phyloP scores from a whole-genome alignment of 116 monocot species.

The Iris pallida region DNA sequence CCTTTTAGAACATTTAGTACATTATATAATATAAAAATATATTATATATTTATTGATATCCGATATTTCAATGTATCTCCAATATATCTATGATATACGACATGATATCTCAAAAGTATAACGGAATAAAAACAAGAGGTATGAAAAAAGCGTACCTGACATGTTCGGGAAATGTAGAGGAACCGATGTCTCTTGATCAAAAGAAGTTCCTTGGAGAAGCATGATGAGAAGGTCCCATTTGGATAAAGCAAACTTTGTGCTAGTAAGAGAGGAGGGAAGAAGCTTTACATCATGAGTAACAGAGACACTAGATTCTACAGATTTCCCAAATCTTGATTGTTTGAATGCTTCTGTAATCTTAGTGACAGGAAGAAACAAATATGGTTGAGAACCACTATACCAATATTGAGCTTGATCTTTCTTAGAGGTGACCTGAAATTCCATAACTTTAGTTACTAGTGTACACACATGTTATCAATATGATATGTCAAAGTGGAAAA shows the following conservation, averaged over 20 bases:
- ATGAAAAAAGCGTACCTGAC: slow-evolving; percentile 32
- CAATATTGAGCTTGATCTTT: slow-evolving; percentile 51
- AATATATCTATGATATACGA: too few relatives aligned
- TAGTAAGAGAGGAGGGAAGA: slow-evolving; percentile 27
- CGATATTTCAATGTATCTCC: too few relatives aligned
- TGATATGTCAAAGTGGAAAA: too few relatives aligned
- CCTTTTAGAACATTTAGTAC: too few relatives aligned
- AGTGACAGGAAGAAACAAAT: slow-evolving; percentile 27
- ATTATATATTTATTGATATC: too few relatives aligned
- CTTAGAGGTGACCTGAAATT: slow-evolving; percentile 31
- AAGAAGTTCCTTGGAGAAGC: slow-evolving; percentile 38
- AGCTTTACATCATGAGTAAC: slow-evolving; percentile 7
- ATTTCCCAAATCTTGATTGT: slow-evolving; percentile 32
- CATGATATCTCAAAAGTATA: too few relatives aligned
- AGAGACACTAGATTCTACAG: slow-evolving; percentile 17
- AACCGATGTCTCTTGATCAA: slow-evolving; percentile 33
- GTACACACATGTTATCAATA: too few relatives aligned
- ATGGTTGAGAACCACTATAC: slow-evolving; percentile 33
- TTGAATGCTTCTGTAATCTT: slow-evolving; percentile 25
- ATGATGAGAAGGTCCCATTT: slow-evolving; percentile 22
- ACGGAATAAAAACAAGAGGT: too few relatives aligned
- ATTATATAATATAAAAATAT: too few relatives aligned
- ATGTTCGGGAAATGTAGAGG: slow-evolving; percentile 40
- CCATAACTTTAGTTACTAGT: too few relatives aligned
- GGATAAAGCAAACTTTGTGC: slow-evolving; percentile 31